Evolutionary conservation across 805 yeast genomes (phyloP), one percentile per base, ranked within the genome.

Genomic region (Yamadazyma philogaea): DNA sequence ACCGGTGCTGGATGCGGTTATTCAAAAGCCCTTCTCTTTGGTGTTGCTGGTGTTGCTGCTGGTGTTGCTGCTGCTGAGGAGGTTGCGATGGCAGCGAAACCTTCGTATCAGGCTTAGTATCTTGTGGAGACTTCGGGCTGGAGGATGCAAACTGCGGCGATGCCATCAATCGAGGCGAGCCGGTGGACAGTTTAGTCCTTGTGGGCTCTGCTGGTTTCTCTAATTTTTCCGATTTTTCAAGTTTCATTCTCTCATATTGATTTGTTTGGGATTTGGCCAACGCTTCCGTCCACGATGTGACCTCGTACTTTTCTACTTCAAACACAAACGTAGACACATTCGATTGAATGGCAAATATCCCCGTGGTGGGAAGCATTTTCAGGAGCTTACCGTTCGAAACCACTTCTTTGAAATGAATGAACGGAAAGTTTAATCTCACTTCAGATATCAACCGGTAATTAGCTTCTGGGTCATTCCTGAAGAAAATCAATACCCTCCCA

Each of bases 401-500:
- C 14, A 84, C 66, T 56, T 84, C 91, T 52, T 78, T 82, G 50
- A 84, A 70, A 39, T 64, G 74, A 14, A 79, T 64, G 11, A 77
- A 76, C 0, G 78, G 68, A 50, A 74, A 76, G 4, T 73, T 66
- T 32, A 84, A 58, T 48, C 72, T 72, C 27, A 85, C 69, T 44
- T 82, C 88, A 14, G 74, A 66, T 14, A 72, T 64, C 34, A 82
- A 54, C 44, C 75, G 75, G 52, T 74, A 70, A 27, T 67, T 57
- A 12, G 59, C 69, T 6, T 63, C 66, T 16, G 64, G 61, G 42
- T 66, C 74, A 32, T 61, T 66, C 24, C 73, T 61, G 50, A 64
- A 61, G 46, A 84, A 78, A 1, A 84, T 54, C 45, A 85, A 59
- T 0, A 77, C 79, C 37, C 90, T 66, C 1, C 89, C 91, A 54